Base-by-base conservation (phyloP, 2,329 filamentous ascomycete genomes). In the Allantophomopsis cytisporea region DNA sequence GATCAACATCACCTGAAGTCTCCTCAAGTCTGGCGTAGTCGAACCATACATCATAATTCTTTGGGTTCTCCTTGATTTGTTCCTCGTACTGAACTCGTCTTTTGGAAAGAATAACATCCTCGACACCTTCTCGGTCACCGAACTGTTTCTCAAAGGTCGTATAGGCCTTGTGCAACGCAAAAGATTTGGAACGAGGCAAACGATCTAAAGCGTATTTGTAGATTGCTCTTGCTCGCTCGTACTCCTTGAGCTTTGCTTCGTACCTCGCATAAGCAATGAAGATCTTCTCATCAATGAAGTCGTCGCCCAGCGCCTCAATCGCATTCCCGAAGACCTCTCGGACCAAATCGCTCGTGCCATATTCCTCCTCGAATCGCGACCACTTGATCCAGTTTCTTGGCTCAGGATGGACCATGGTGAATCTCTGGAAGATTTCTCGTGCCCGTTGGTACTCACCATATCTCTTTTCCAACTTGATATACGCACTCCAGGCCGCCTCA, bases 101-200 rank as follows among this genome's bases (percentile, higher is more conserved):
- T 59, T 98, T 98, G 13, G 87, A 87, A n/a, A 96, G 59, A 21
- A 98, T 85, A 7, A 96, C 88, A 56, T 96, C 86, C 53, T 96
- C 89, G 2, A 98, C 85, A 4, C 91, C 91, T 51, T 94, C 86
- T 40, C 74, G 72, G 58, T 96, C 88, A 46, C 91, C 91, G 55
- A 86, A 98, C 53, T 98, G 91, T 64, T 98, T 98, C 62, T 98
- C 91, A 50, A 98, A 98, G 0, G 84, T 89, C 0, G 89, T 96
- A 58, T 96, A 98, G 12, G 87, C 80, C 56, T 93, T 93, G 64
- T 98, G 89, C 7, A 98, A 69, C 12, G 71, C 68, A 60, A 81
- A 78, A 1, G 89, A 91, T 58, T 82, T 87, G 11, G 86, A 93
- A 16, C 91, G 76, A 10, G 91, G 83, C 45, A 98, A 73, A 39